phyloP scores from a whole-genome alignment of 2,329 filamentous ascomycete species.

The Stagonosporopsis chrysanthemi region DNA sequence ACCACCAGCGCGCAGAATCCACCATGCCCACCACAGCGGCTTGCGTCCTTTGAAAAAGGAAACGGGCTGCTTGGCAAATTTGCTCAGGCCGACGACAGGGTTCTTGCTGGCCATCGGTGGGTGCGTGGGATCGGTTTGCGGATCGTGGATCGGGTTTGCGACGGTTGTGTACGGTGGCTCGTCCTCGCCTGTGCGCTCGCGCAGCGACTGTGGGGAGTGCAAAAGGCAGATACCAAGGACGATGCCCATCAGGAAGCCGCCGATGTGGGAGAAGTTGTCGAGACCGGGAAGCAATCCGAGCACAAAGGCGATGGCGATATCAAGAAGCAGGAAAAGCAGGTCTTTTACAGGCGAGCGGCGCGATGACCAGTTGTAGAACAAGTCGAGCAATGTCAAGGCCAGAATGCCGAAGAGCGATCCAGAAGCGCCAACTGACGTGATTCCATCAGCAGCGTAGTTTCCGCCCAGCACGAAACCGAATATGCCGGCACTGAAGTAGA shows the following conservation, averaged over 20 bases:
- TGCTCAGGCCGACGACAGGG: conserved; percentile 36
- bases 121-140: conserved; percentile 19
- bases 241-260: conserved; percentile 91
- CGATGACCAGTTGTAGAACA: conserved; percentile 91
- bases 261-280: conserved; percentile 98
- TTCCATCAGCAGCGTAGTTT: conserved; percentile 84
- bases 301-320: conserved; percentile 88
- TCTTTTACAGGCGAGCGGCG: conserved; percentile 80
- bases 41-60: conserved; percentile 93
- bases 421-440: conserved; percentile 85
- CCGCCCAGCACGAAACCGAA: conserved; percentile 96
- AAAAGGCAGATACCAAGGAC: conserved; percentile 85
- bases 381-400: conserved; percentile 84
- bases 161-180: conserved; percentile 75
- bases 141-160: conserved; percentile 30
- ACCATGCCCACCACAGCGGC: conserved; percentile 97
- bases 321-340: conserved; percentile 83
- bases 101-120: conserved; percentile 21
- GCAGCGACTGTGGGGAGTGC: conserved; percentile 83
- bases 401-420: conserved; percentile 92
- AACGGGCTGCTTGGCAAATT: conserved; percentile 59
- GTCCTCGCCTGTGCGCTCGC: conserved; percentile 74
- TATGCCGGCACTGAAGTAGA: conserved; percentile 90
- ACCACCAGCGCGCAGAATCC: conserved; percentile 81
- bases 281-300: conserved; percentile 89